These are phyloP conservation scores for Suhomyces atakaporum DNA, from an alignment of 1,139 yeast genomes.

Conservation along the genomic window DNA sequence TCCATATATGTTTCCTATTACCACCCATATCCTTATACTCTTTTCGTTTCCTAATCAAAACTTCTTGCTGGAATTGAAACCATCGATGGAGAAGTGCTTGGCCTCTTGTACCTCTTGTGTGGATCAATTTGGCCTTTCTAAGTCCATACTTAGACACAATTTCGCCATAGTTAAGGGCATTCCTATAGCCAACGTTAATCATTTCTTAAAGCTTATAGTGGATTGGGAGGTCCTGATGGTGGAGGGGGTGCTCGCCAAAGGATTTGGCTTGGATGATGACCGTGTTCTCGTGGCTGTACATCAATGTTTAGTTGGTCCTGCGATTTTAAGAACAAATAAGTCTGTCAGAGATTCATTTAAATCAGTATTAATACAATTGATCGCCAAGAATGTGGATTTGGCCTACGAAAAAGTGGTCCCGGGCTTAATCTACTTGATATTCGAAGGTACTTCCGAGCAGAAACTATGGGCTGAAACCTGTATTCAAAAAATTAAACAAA, in stretches of 20 bases:
- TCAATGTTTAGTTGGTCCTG: slow-evolving; percentile 56
- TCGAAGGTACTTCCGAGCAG: slow-evolving; percentile 52
- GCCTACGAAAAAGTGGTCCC: slow-evolving; percentile 27
- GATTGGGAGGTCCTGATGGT: slow-evolving; percentile 48
- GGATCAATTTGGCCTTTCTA: slow-evolving; percentile 50
- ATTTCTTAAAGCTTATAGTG: slow-evolving; percentile 51
- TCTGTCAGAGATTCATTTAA: slow-evolving; percentile 26
- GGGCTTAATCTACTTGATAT: slow-evolving; percentile 53
- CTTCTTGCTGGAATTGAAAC: slow-evolving; percentile 45
- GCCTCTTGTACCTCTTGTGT: slow-evolving; percentile 55
- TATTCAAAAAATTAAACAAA: slow-evolving; percentile 6
- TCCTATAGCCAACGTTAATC: slow-evolving; percentile 48
- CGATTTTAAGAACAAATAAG: slow-evolving; percentile 39
- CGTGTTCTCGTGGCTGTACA: slow-evolving; percentile 27
- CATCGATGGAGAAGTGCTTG: slow-evolving; percentile 40
- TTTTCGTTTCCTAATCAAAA: slow-evolving; percentile 58
- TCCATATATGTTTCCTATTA: slow-evolving; percentile 44
- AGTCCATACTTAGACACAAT: slow-evolving; percentile 51
- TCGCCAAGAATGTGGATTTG: neutral
- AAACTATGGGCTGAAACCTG: slow-evolving; percentile 45
- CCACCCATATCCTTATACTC: slow-evolving; percentile 56
- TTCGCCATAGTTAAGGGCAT: slow-evolving; percentile 55
- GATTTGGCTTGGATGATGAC: neutral
- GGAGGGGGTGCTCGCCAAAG: neutral
- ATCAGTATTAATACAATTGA: slow-evolving; percentile 1